Percentiles rank a stretch among this genome's conserved stretches.
phyloP scores from a whole-genome alignment of 345 rosid genomes.

The Eutrema japonicum region DNA sequence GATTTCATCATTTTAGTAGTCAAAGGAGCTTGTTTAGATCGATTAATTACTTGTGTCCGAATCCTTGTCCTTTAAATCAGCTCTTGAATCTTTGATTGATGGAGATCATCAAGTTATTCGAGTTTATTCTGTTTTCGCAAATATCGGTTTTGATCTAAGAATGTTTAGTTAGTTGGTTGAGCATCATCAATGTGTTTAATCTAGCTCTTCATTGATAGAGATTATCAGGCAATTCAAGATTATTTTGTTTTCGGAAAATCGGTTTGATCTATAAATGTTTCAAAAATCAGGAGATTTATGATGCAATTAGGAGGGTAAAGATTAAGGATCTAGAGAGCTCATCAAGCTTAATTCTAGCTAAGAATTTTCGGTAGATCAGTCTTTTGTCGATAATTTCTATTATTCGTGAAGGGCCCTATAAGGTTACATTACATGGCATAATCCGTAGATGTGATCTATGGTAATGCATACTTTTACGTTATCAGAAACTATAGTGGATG shows the following conservation, averaged over 20 bases:
- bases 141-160: not conserved
- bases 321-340: constrained; percentile 14
- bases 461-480: constrained; percentile 5
- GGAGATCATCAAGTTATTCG: not conserved
- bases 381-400: not conserved
- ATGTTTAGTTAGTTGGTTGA: not conserved
- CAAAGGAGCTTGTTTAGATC: constrained; percentile 19
- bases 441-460: not conserved
- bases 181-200: not conserved
- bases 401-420: not conserved
- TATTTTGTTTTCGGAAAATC: not conserved
- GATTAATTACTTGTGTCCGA: not conserved
- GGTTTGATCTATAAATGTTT: not conserved
- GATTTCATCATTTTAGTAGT: not conserved
- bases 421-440: constrained; percentile 10
- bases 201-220: not conserved
- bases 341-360: not conserved
- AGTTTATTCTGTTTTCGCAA: not conserved
- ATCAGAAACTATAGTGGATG: constrained; percentile 10
- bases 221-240: not conserved
- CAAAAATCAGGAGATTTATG: not conserved
- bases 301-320: not conserved
- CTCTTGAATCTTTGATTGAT: not conserved
- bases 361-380: not conserved
- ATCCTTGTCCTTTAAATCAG: not conserved